Conservation (phyloP, 1,284 basidiomycete species). For the Rhodotorula sp. region DNA sequence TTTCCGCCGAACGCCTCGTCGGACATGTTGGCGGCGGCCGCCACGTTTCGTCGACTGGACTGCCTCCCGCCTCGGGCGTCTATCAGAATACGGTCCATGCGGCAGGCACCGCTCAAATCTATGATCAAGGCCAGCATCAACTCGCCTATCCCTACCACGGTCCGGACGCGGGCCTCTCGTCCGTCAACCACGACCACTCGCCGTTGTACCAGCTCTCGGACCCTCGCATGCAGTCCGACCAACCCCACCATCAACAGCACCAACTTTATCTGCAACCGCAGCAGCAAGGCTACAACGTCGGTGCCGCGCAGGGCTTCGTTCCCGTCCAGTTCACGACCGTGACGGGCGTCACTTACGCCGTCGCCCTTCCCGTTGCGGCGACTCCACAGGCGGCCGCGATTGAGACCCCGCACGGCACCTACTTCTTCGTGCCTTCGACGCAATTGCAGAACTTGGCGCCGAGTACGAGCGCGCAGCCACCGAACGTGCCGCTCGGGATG, state of each 20-base stretch:
- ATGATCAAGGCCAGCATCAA: too few species aligned
- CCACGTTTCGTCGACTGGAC: too few species aligned
- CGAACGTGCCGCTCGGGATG: not conserved
- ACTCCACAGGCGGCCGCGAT: slow-evolving; percentile 20
- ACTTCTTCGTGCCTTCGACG: slow-evolving; percentile 36
- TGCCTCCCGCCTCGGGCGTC: too few species aligned
- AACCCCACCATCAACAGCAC: not conserved
- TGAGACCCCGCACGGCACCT: slow-evolving; percentile 39
- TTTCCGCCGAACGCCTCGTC: too few species aligned
- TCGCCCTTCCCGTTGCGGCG: slow-evolving; percentile 17
- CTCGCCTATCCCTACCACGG: too few species aligned
- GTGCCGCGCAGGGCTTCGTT: not conserved
- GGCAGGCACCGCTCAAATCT: too few species aligned
- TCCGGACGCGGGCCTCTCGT: too few species aligned
- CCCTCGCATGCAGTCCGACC: not conserved
- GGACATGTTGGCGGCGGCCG: too few species aligned
- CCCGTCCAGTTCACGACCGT: slow-evolving; percentile 14
- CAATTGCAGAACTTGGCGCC: not conserved
- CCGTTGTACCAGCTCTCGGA: too few species aligned
- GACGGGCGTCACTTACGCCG: slow-evolving; percentile 15
- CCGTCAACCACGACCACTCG: too few species aligned
- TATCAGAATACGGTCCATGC: too few species aligned
- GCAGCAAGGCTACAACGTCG: not conserved
- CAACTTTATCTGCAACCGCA: not conserved
- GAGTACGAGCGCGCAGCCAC: not conserved